Percentiles rank a stretch among this genome's conserved stretches.
Conservation (phyloP, 768 basidiomycete species). For the Austroboletus eburneus region DNA sequence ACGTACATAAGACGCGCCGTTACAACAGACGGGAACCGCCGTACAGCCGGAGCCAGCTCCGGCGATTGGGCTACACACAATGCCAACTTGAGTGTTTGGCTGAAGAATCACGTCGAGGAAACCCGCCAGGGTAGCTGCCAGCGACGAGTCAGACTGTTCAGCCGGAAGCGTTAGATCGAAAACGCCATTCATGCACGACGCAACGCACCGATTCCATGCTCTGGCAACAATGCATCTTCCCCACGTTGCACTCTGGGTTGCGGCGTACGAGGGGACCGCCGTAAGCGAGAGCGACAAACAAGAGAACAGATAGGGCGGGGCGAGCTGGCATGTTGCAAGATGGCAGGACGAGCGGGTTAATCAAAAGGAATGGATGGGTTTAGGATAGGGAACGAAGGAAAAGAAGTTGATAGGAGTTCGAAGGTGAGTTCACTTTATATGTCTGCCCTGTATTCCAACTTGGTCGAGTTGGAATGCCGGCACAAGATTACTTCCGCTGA, state of each 20-base stretch:
- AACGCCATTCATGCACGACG: neutral
- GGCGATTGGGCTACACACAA: neutral
- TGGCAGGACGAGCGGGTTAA: slow-evolving; percentile 3
- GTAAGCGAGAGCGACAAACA: slow-evolving; percentile 15
- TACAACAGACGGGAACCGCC: neutral
- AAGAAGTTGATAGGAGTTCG: slow-evolving; percentile 5
- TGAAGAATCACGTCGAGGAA: slow-evolving; percentile 4
- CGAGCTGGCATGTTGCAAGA: slow-evolving; percentile 14
- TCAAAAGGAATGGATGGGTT: slow-evolving; percentile 24
- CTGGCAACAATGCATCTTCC: slow-evolving; percentile 20
- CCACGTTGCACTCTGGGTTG: slow-evolving; percentile 24
- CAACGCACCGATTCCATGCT: slow-evolving; percentile 15
- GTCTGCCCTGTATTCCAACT: slow-evolving; percentile 10
- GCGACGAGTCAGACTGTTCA: slow-evolving; percentile 11
- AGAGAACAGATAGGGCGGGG: slow-evolving; percentile 11
- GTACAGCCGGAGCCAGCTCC: neutral
- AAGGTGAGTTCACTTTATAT: slow-evolving; percentile 18
- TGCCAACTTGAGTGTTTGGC: neutral
- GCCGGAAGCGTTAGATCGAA: neutral
- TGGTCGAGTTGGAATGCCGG: no score
- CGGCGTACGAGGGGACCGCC: slow-evolving; percentile 20
- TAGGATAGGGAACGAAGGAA: neutral
- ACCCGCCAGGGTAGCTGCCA: neutral
- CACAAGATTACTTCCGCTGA: no score
- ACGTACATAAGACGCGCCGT: slow-evolving; percentile 6